phyloP scores from a whole-genome alignment of 352 stramenopile species.

The Pythium pyrilobum region DNA sequence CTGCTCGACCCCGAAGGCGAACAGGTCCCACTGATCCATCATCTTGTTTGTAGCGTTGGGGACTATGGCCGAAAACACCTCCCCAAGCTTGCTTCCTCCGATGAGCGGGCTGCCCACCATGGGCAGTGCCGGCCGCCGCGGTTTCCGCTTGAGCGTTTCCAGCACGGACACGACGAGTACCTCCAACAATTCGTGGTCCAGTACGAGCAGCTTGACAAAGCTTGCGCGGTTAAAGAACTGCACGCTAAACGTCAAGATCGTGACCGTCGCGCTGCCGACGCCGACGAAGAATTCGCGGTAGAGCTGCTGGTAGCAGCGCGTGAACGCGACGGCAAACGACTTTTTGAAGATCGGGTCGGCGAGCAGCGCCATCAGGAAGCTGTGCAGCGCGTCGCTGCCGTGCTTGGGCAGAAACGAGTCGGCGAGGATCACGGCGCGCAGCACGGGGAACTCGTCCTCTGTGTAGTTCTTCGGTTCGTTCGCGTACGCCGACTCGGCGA shows the following conservation, averaged over 20 bases:
- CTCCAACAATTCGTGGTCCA: slow-evolving; percentile 67
- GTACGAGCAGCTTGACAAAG: slow-evolving; percentile 90
- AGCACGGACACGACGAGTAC: slow-evolving; percentile 65
- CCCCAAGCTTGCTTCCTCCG: background rate
- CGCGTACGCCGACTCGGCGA: slow-evolving; percentile 18
- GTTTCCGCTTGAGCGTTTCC: slow-evolving; percentile 60
- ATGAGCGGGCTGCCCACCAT: background rate
- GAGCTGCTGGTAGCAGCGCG: slow-evolving; percentile 88
- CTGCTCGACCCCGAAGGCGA: slow-evolving; percentile 58
- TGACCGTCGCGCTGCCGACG: slow-evolving; percentile 82
- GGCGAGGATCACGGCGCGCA: slow-evolving; percentile 76
- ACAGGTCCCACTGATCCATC: slow-evolving; percentile 56
- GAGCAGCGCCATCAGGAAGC: slow-evolving; percentile 94
- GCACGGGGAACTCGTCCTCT: slow-evolving; percentile 43
- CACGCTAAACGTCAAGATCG: slow-evolving; percentile 91
- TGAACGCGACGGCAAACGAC: slow-evolving; percentile 94
- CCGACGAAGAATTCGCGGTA: slow-evolving; percentile 74
- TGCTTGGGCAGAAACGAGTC: slow-evolving; percentile 80
- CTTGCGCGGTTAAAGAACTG: slow-evolving; percentile 99
- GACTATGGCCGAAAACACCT: background rate
- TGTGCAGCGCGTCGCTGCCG: slow-evolving; percentile 83
- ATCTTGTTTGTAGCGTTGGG: background rate
- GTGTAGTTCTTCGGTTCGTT: slow-evolving; percentile 26
- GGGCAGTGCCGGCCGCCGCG: background rate
- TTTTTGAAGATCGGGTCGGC: slow-evolving; percentile 96